Percentiles rank a stretch among this genome's conserved stretches.
Conservation (phyloP, 2,329 filamentous ascomycete genomes). For the Fusarium paranaense region DNA sequence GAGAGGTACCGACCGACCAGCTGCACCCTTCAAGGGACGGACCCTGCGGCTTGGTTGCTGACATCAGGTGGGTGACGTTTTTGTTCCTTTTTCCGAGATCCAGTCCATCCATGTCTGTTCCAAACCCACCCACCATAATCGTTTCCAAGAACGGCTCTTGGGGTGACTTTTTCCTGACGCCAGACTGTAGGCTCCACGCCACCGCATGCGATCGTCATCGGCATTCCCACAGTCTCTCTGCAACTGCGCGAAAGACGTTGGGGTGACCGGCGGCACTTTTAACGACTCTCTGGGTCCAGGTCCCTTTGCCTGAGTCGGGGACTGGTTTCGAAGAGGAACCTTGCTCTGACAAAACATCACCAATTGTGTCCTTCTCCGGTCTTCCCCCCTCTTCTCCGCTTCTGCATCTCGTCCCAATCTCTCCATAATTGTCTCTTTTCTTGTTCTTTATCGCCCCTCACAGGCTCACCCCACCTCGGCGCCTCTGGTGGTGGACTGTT, state of each 20-base stretch:
- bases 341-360: slow-evolving; percentile 24
- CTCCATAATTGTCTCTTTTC: slow-evolving; percentile 26
- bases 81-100: slow-evolving; percentile 30
- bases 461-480: slow-evolving; percentile 25
- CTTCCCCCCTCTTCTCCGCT: slow-evolving; percentile 25
- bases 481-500: slow-evolving; percentile 31
- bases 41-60: slow-evolving; percentile 28
- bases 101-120: background rate
- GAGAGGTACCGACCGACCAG: background rate
- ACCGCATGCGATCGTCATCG: slow-evolving; percentile 44
- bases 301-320: slow-evolving; percentile 3
- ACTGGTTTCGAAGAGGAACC: slow-evolving; percentile 13
- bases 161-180: slow-evolving; percentile 30
- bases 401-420: slow-evolving; percentile 30
- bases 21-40: slow-evolving; percentile 6
- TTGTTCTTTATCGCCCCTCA: slow-evolving; percentile 25
- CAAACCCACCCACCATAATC: slow-evolving; percentile 10
- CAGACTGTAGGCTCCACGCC: slow-evolving; percentile 36
- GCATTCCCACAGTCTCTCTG: slow-evolving; percentile 34
- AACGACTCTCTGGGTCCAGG: slow-evolving; percentile 8
- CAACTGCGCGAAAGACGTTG: slow-evolving; percentile 28
- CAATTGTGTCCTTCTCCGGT: slow-evolving; percentile 20
- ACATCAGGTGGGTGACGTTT: slow-evolving; percentile 32
- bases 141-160: slow-evolving; percentile 31
- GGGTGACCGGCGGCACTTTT: slow-evolving; percentile 25